phyloP scores from a whole-genome alignment of 2,329 filamentous ascomycete genomes.

The Cladosporium cucumerinum region DNA sequence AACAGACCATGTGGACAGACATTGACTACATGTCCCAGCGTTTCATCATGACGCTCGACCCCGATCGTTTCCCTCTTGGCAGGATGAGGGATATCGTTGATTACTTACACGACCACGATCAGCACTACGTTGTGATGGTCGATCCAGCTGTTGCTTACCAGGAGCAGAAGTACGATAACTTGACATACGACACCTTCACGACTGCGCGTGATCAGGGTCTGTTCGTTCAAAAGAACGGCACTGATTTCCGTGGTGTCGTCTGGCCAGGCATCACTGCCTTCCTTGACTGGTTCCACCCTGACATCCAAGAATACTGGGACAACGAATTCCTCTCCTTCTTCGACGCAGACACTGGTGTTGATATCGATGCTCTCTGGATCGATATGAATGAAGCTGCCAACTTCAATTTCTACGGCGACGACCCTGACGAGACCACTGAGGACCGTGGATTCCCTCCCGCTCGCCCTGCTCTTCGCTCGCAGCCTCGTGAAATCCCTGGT shows the following conservation, averaged over 20 bases:
- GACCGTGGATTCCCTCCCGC: slow-evolving; percentile 53
- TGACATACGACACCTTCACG: slow-evolving; percentile 18
- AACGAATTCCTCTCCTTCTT: slow-evolving; percentile 66
- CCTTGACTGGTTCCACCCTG: slow-evolving; percentile 68
- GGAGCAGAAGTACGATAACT: slow-evolving; percentile 21
- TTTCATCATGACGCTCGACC: slow-evolving; percentile 63
- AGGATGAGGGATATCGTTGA: slow-evolving; percentile 57
- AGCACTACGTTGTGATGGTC: slow-evolving; percentile 61
- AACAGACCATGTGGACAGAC: neutral
- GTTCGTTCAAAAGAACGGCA: slow-evolving; percentile 53
- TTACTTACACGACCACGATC: slow-evolving; percentile 48
- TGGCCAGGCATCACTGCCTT: slow-evolving; percentile 62
- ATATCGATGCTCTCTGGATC: slow-evolving; percentile 70
- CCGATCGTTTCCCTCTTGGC: slow-evolving; percentile 58
- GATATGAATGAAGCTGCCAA: slow-evolving; percentile 29
- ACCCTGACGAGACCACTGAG: slow-evolving; percentile 31
- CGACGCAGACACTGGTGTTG: slow-evolving; percentile 58
- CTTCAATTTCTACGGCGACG: slow-evolving; percentile 18
- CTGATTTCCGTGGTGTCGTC: slow-evolving; percentile 61
- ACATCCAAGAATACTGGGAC: slow-evolving; percentile 66
- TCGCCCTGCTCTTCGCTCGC: slow-evolving; percentile 47
- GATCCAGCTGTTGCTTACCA: slow-evolving; percentile 56
- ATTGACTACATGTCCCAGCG: slow-evolving; percentile 43
- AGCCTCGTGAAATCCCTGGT: slow-evolving; percentile 64
- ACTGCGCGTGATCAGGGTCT: slow-evolving; percentile 37